Percentiles rank a stretch among this genome's conserved stretches.
Evolutionary conservation across 805 yeast genomes (phyloP).

Genomic region (Komagataella pseudopastoris): DNA sequence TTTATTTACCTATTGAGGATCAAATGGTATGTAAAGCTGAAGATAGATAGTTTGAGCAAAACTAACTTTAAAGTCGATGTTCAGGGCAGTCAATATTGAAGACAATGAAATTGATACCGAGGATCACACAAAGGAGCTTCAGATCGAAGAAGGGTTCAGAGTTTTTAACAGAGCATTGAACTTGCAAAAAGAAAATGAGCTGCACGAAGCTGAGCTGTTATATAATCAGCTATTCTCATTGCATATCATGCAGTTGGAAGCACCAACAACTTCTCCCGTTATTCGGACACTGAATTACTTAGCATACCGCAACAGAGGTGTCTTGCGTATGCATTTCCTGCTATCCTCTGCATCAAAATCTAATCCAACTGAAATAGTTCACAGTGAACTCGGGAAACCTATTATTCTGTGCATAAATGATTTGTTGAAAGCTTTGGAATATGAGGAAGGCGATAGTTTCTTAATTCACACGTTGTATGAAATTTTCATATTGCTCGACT

Average conservation of each 20-base stretch:
- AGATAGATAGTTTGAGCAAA: background rate
- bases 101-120: constrained; percentile 76
- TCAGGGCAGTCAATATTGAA: constrained; percentile 66
- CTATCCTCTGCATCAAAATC: constrained; percentile 6
- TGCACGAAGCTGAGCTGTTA: constrained; percentile 31
- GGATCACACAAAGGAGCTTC: constrained; percentile 84
- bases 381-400: background rate
- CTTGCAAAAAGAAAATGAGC: constrained; percentile 37
- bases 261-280: constrained; percentile 43
- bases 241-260: constrained; percentile 42
- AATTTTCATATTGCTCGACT: constrained; percentile 34
- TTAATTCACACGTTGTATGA: constrained; percentile 36
- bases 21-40: background rate
- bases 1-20: background rate
- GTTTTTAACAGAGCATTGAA: constrained; percentile 59
- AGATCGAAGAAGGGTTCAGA: constrained; percentile 74
- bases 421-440: constrained; percentile 47
- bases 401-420: constrained; percentile 35
- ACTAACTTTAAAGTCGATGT: constrained; percentile 34
- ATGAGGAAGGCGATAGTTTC: constrained; percentile 53
- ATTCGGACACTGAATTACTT: constrained; percentile 64
- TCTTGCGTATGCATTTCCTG: constrained; percentile 39
- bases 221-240: constrained; percentile 56
- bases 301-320: constrained; percentile 71
- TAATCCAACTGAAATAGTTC: constrained; percentile 4